Conservation (phyloP, 2,329 filamentous ascomycete species). For the Neofusicoccum kwambonambiense region DNA sequence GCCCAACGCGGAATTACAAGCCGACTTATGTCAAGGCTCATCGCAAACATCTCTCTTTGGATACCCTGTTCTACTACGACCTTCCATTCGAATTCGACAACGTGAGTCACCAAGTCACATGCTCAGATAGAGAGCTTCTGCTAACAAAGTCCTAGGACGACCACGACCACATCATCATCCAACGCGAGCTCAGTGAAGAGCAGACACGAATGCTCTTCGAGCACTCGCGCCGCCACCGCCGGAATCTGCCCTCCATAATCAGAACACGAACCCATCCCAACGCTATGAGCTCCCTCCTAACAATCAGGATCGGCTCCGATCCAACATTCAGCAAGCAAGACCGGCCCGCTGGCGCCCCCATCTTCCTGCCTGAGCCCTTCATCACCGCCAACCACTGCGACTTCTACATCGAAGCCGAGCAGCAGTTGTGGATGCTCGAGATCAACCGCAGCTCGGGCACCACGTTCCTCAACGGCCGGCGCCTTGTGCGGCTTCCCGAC, state of each 20-base stretch:
- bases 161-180: slow-evolving; percentile 1
- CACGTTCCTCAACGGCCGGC: slow-evolving; percentile 10
- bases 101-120: background rate
- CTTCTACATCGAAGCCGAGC: background rate
- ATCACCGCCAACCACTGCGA: background rate
- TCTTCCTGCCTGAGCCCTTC: background rate
- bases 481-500: background rate
- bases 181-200: background rate
- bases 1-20: background rate
- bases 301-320: background rate
- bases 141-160: background rate
- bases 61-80: slow-evolving; percentile 14
- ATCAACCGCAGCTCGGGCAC: background rate
- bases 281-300: background rate
- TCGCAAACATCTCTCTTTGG: slow-evolving; percentile 4
- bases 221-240: background rate
- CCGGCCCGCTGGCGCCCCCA: background rate
- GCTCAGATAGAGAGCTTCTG: background rate
- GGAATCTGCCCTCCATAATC: background rate
- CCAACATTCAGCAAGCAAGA: background rate
- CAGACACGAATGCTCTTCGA: background rate
- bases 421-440: background rate
- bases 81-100: slow-evolving; percentile 10
- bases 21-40: background rate
- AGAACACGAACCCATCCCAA: background rate